Evolutionary conservation across 164 flowering plant genomes (phyloP).

Genomic region (Chloranthus sessilifolius): DNA sequence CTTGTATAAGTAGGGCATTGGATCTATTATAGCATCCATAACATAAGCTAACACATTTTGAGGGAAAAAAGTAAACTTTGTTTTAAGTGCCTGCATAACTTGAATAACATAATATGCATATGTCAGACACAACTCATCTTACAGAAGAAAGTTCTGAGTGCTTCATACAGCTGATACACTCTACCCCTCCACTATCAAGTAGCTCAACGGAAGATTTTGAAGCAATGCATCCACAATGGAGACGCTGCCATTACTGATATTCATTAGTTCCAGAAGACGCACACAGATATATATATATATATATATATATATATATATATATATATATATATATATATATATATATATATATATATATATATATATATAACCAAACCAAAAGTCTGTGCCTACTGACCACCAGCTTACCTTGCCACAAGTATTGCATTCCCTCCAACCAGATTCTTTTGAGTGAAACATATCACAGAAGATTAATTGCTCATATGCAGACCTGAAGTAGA

Average conservation of each 20-base stretch:
- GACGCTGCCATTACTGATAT: conserved; percentile 45
- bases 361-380: too few species aligned
- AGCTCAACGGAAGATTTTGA: conserved; percentile 52
- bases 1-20: too few species aligned
- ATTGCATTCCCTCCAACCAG: conserved; percentile 91
- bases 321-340: too few species aligned
- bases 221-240: conserved; percentile 94
- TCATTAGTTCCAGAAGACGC: conserved; percentile 2
- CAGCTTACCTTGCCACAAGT: conserved; percentile 75
- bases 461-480: conserved; percentile 72
- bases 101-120: neutral
- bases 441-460: conserved; percentile 61
- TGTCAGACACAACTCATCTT: conserved; percentile 23
- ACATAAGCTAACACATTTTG: too few species aligned
- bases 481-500: conserved; percentile 53
- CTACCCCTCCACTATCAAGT: conserved; percentile 74
- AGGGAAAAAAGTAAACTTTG: too few species aligned
- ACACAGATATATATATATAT: too few species aligned
- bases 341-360: too few species aligned
- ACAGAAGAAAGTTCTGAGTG: conserved; percentile 40
- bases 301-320: too few species aligned
- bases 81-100: neutral
- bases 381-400: too few species aligned
- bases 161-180: conserved; percentile 50
- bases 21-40: too few species aligned